Evolutionary conservation across 2,329 filamentous ascomycete species (phyloP), one percentile per base, ranked within the genome.

Genomic region (Ustulina deusta): DNA sequence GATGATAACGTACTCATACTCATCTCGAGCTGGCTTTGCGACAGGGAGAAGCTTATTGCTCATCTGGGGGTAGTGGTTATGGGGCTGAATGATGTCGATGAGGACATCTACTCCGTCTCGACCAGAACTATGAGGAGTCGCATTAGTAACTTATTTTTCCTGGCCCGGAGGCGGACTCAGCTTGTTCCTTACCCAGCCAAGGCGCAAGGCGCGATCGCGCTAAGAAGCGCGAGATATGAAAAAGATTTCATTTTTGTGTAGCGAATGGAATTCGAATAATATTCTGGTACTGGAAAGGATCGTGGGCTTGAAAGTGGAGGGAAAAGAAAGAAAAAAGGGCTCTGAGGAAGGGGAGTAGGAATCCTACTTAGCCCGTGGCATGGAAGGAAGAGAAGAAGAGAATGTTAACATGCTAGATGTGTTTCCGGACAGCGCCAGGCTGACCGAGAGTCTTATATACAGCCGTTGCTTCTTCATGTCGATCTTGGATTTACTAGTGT

Each of bases 1-100:
- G 38, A 91, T 85, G 10, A 91, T 82, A 42, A 90, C 81, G 78
- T 89, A 91, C 68, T 90, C 88, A 73, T 90, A 90, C 20, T 74
- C 72, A 55, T 72, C 66, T 13, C 72, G 66, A 13, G 60, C 65
- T 13, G 71, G 69, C 58, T 64, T 69, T 32, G 49, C 61, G 46
- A 46, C 34, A 25, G 42, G 58, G 55, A 63, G 9, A 22, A 74
- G 60, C 2, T 64, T 54, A 48, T 70, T 63, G 29, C 74, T 72
- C 5, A 71, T 75, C 27, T 73, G 72, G 36, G 70, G 70, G 42
- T 71, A 73, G 58, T 66, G 49, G 51, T 74, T 73, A 38, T 74
- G 74, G 25, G 57, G 34, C 58, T 71, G 73, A 13, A 68, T 61
- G 17, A 65, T 67, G 44, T 73, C 69, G 29, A 74, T 68, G 32